Evolutionary conservation across 768 basidiomycete species (phyloP).

Genomic region (Pisolithus orientalis): DNA sequence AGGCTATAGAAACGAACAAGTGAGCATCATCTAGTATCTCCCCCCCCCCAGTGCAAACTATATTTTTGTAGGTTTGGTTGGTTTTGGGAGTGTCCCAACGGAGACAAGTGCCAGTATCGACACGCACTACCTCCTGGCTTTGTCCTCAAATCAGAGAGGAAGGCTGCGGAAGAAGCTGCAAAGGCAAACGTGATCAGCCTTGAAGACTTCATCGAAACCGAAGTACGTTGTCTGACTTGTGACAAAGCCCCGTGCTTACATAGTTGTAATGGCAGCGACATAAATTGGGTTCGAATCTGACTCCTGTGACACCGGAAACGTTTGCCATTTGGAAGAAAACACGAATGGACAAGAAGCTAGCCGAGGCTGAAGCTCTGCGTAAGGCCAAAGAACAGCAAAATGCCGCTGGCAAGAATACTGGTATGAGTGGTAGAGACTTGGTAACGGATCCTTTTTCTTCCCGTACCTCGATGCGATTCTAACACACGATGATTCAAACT

Average conservation of each 20-base stretch:
- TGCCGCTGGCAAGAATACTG: constrained; percentile 83
- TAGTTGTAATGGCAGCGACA: constrained; percentile 58
- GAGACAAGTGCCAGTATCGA: constrained; percentile 85
- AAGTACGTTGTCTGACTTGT: constrained; percentile 48
- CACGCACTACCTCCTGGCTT: constrained; percentile 96
- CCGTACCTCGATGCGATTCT: not conserved
- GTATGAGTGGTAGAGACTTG: constrained; percentile 95
- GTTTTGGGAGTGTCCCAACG: constrained; percentile 95
- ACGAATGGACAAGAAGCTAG: constrained; percentile 89
- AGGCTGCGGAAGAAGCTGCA: constrained; percentile 85
- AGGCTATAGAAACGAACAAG: constrained; percentile 91
- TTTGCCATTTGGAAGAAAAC: constrained; percentile 97
- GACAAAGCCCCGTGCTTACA: not conserved
- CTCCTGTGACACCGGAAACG: constrained; percentile 86
- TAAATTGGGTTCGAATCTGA: constrained; percentile 85
- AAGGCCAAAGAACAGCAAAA: constrained; percentile 79
- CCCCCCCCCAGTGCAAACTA: not conserved
- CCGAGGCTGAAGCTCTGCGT: constrained; percentile 73
- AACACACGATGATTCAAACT: not conserved
- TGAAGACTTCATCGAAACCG: constrained; percentile 96
- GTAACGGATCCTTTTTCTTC: constrained; percentile 37
- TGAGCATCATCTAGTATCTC: constrained; percentile 15
- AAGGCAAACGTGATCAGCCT: constrained; percentile 85
- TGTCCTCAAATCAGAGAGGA: constrained; percentile 89
- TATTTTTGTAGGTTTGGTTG: constrained; percentile 63